These are phyloP conservation scores for Yarrowia alimentaria DNA, from an alignment of 805 yeast species.

Conservation along the genomic window DNA sequence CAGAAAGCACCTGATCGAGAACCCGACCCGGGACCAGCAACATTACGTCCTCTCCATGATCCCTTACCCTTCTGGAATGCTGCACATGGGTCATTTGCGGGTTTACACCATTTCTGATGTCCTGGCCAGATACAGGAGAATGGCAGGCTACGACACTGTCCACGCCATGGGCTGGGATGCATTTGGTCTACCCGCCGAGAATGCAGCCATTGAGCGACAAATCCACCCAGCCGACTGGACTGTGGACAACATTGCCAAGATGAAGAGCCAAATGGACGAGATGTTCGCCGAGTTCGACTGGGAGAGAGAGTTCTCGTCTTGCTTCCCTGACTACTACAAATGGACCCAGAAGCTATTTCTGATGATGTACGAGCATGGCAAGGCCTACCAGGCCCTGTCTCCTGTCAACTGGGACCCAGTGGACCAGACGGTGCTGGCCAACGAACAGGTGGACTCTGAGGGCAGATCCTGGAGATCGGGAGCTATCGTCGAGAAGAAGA, in stretches of 20 bases:
- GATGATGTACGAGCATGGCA: constrained; percentile 65
- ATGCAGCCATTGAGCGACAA: constrained; percentile 88
- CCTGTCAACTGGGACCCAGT: constrained; percentile 98
- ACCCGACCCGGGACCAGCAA: constrained; percentile 15
- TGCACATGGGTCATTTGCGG: constrained; percentile 92
- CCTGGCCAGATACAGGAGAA: constrained; percentile 70
- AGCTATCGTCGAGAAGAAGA: constrained; percentile 80
- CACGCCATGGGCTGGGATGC: constrained; percentile 99
- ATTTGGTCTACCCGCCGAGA: constrained; percentile 96
- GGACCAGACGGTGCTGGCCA: constrained; percentile 91
- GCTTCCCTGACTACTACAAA: constrained; percentile 81
- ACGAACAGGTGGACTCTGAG: constrained; percentile 88
- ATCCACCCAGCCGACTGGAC: constrained; percentile 87
- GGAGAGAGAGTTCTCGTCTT: constrained; percentile 86
- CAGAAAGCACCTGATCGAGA: constrained; percentile 3
- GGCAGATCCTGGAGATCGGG: constrained; percentile 98
- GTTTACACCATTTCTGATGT: constrained; percentile 91
- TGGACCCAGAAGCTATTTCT: constrained; percentile 90
- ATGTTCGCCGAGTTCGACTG: constrained; percentile 91
- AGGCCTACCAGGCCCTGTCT: constrained; percentile 83
- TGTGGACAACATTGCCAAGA: constrained; percentile 66
- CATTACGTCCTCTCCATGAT: constrained; percentile 82
- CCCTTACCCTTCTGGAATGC: constrained; percentile 91
- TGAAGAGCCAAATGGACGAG: constrained; percentile 75
- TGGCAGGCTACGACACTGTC: constrained; percentile 72